phyloP scores from a whole-genome alignment of 2,329 filamentous ascomycete genomes.

The Basipetospora sp. region DNA sequence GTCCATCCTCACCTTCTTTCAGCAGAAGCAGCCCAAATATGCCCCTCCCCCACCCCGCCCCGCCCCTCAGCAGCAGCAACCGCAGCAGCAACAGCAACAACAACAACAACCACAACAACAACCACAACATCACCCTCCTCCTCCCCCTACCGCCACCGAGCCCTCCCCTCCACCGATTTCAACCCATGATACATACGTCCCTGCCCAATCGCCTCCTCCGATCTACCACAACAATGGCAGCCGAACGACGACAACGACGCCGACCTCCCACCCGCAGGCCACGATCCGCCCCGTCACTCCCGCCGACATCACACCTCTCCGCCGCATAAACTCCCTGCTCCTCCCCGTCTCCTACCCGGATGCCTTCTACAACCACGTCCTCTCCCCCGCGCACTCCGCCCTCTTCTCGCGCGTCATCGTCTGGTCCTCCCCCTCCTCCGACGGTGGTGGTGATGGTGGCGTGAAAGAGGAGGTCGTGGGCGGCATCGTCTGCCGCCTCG shows the following conservation, averaged over 20 bases:
- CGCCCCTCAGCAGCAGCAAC: constrained; percentile 7
- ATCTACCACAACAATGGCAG: too few relatives aligned
- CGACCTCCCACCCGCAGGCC: constrained; percentile 31
- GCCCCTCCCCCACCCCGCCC: constrained; percentile 20
- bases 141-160: constrained; percentile 7
- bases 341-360: constrained; percentile 51
- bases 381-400: constrained; percentile 32
- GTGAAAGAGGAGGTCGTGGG: constrained; percentile 33
- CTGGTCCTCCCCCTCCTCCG: constrained; percentile 25
- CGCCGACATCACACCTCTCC: constrained; percentile 41
- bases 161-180: constrained; percentile 14
- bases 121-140: too few relatives aligned
- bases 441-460: too few relatives aligned
- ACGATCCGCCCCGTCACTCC: constrained; percentile 35
- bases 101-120: too few relatives aligned
- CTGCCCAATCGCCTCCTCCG: constrained; percentile 23
- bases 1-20: constrained; percentile 51
- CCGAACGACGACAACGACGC: constrained; percentile 8
- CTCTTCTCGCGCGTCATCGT: constrained; percentile 47
- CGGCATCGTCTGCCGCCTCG: constrained; percentile 47
- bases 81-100: constrained; percentile 12
- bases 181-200: too few relatives aligned
- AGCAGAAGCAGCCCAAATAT: constrained; percentile 24
- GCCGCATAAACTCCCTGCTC: constrained; percentile 50
- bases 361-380: constrained; percentile 43